A percentile compares a stretch with the other conserved stretches of the same genome.
phyloP scores from a whole-genome alignment of 1,284 basidiomycete genomes.

The Psilocybe mexicana region DNA sequence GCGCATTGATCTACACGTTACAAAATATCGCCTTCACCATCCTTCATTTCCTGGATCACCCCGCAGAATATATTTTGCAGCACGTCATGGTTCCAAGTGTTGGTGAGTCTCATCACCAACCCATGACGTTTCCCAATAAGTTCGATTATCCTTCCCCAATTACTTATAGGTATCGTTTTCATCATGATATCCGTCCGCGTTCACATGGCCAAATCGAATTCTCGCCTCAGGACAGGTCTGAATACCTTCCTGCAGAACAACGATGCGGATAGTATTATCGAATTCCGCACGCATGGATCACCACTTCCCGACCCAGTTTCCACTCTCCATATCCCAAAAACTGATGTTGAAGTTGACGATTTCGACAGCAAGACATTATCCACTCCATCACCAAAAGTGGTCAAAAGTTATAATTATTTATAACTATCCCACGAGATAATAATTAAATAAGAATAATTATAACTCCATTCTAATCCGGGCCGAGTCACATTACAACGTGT shows the following conservation, averaged over 20 bases:
- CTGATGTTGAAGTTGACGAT: too few species aligned
- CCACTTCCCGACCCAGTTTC: neutral
- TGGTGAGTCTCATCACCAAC: constrained; percentile 6
- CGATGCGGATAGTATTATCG: neutral
- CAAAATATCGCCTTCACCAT: constrained; percentile 11
- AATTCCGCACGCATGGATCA: neutral
- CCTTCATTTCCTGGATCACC: constrained; percentile 7
- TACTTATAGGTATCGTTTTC: neutral
- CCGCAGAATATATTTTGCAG: constrained; percentile 6
- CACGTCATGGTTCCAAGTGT: constrained; percentile 13
- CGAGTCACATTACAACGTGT: too few species aligned
- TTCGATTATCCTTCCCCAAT: neutral
- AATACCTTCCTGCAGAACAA: neutral
- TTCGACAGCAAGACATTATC: too few species aligned
- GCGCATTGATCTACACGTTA: constrained; percentile 15
- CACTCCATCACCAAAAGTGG: too few species aligned
- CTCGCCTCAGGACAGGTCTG: neutral
- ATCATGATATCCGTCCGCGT: neutral
- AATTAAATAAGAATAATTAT: too few species aligned
- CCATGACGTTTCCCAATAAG: neutral
- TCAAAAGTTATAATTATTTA: too few species aligned
- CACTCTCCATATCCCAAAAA: neutral
- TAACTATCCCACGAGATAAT: too few species aligned
- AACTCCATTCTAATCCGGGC: too few species aligned
- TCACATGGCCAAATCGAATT: neutral